Percentiles rank a stretch among this genome's conserved stretches.
Conservation (phyloP, 805 yeast genomes). For the Metschnikowia drakensbergensis region DNA sequence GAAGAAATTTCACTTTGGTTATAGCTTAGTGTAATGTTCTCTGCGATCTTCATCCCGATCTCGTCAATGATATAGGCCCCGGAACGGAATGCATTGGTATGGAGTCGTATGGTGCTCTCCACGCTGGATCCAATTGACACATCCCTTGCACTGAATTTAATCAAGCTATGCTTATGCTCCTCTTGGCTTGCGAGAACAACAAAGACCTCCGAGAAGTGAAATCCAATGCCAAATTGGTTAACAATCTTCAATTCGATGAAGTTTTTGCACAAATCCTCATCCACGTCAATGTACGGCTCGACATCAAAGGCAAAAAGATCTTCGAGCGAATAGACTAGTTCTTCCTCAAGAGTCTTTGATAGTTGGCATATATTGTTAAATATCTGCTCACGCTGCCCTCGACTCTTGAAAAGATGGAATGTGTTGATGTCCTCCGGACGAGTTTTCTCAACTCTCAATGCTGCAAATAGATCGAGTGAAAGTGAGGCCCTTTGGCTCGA, state of each 20-base stretch:
- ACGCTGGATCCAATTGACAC: constrained; percentile 7
- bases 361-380: constrained; percentile 4
- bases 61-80: constrained; percentile 3
- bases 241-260: constrained; percentile 31
- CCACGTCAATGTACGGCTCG: constrained; percentile 34
- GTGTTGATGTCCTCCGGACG: constrained; percentile 25
- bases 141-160: constrained; percentile 11
- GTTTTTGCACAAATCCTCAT: constrained; percentile 28
- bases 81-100: constrained; percentile 5
- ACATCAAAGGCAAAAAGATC: constrained; percentile 35
- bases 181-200: constrained; percentile 20
- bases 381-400: constrained; percentile 10
- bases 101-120: constrained; percentile 8
- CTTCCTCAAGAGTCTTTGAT: constrained; percentile 3
- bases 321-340: constrained; percentile 26
- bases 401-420: constrained; percentile 21
- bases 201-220: constrained; percentile 21
- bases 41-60: constrained; percentile 8
- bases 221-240: constrained; percentile 26
- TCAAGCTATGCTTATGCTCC: constrained; percentile 7
- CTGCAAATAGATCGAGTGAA: constrained; percentile 39
- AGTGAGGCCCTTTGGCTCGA: constrained; percentile 32
- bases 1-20: background rate
- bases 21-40: constrained; percentile 6
- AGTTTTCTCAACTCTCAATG: constrained; percentile 19